Evolutionary conservation across 2,329 filamentous ascomycete species (phyloP).

Genomic region (Lachnellula arida): DNA sequence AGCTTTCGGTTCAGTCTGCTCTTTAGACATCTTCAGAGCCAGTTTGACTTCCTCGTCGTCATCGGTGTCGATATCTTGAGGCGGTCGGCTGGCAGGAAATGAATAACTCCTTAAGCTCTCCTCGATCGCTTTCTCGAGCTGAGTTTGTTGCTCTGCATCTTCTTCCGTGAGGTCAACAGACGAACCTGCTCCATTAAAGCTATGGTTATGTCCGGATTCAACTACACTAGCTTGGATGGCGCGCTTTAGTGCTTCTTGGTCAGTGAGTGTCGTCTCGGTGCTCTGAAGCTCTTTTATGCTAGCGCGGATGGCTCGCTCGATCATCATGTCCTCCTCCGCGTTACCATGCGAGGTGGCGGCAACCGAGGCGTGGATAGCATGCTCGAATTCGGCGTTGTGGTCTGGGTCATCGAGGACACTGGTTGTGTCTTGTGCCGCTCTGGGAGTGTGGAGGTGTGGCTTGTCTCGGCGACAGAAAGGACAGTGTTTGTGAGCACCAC

Average conservation of each 20-base stretch:
- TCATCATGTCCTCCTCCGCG: conserved; percentile 60
- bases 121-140: conserved; percentile 53
- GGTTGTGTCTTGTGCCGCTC: conserved; percentile 14
- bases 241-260: conserved; percentile 41
- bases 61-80: conserved; percentile 21
- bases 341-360: conserved; percentile 66
- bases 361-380: conserved; percentile 67
- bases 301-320: conserved; percentile 70
- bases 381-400: conserved; percentile 61
- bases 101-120: conserved; percentile 40
- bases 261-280: conserved; percentile 24
- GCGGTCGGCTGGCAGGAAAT: conserved; percentile 1
- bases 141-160: conserved; percentile 53
- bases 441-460: conserved; percentile 22
- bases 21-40: conserved; percentile 38
- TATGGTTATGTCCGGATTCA: conserved; percentile 34
- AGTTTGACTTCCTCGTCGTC: conserved; percentile 37
- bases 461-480: conserved; percentile 22
- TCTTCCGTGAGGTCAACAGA: conserved; percentile 8
- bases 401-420: conserved; percentile 16
- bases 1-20: background rate
- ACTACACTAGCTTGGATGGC: conserved; percentile 47
- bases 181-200: background rate
- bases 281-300: conserved; percentile 57
- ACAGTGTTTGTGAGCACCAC: conserved; percentile 15